Percentiles rank a stretch among this genome's conserved stretches.
Conservation (phyloP, 2,329 filamentous ascomycete genomes). For the Gremmenia infestans region DNA sequence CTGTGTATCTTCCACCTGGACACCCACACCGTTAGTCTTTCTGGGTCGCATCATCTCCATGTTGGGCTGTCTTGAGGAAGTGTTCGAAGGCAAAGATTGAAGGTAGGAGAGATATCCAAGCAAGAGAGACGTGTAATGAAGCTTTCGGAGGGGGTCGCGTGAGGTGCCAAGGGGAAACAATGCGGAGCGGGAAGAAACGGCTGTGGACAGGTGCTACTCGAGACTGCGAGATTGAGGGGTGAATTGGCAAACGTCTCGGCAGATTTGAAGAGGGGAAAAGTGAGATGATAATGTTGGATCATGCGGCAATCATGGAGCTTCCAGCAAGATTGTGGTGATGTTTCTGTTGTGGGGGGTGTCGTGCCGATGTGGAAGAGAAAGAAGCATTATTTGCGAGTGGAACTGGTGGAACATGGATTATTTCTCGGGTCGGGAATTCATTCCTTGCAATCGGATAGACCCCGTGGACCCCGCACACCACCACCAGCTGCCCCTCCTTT, state of each 20-base stretch:
- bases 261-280: neutral
- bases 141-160: conserved; percentile 16
- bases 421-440: neutral
- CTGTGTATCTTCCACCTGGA: conserved; percentile 90
- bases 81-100: neutral
- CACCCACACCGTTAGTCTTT: conserved; percentile 58
- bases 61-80: neutral
- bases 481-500: neutral
- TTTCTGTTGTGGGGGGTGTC: neutral
- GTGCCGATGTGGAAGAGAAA: too few species aligned
- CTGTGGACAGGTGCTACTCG: conserved; percentile 9
- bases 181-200: conserved; percentile 12
- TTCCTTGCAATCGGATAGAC: neutral
- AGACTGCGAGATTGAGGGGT: neutral
- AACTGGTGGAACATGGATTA: neutral
- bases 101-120: neutral
- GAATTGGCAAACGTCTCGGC: neutral
- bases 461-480: neutral
- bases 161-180: conserved; percentile 12
- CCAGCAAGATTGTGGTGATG: neutral
- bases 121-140: neutral
- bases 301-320: neutral
- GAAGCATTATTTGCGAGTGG: neutral
- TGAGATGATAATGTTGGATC: neutral
- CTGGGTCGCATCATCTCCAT: conserved; percentile 24